These are phyloP conservation scores for Xenosphaeropsis pyriputrescens DNA, from an alignment of 2,329 filamentous ascomycete species.

Conservation along the genomic window DNA sequence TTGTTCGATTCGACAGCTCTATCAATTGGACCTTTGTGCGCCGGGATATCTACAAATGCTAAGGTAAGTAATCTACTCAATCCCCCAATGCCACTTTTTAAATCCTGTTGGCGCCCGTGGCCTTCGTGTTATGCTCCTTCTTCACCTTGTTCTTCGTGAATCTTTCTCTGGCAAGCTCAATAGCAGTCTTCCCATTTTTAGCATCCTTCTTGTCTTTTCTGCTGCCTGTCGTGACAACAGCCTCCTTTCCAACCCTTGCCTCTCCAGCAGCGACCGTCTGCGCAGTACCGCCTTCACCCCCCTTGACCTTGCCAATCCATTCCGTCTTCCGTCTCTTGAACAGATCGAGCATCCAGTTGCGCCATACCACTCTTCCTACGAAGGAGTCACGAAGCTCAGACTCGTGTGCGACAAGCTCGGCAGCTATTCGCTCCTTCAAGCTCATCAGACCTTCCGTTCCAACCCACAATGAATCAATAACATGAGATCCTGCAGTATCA, in stretches of 20 bases:
- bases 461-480: slow-evolving; percentile 51
- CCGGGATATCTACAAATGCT: too few relatives aligned
- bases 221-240: background rate
- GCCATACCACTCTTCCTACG: slow-evolving; percentile 53
- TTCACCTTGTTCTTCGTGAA: slow-evolving; percentile 1
- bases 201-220: background rate
- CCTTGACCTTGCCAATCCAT: slow-evolving; percentile 48
- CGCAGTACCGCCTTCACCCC: slow-evolving; percentile 18
- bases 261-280: background rate
- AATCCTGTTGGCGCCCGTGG: background rate
- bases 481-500: slow-evolving; percentile 48
- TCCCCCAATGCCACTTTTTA: background rate
- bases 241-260: background rate
- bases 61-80: too few relatives aligned
- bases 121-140: background rate
- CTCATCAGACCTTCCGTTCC: slow-evolving; percentile 49
- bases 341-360: slow-evolving; percentile 61
- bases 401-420: slow-evolving; percentile 45
- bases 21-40: too few relatives aligned
- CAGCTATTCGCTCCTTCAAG: slow-evolving; percentile 51
- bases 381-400: slow-evolving; percentile 45
- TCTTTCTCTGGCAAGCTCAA: slow-evolving; percentile 1
- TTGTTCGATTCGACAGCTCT: too few relatives aligned
- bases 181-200: slow-evolving; percentile 1
- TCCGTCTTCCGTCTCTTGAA: slow-evolving; percentile 48